A percentile compares a stretch with the other conserved stretches of the same genome.
Conservation (phyloP, 768 basidiomycete genomes). For the Xerocomellus chrysenteron region DNA sequence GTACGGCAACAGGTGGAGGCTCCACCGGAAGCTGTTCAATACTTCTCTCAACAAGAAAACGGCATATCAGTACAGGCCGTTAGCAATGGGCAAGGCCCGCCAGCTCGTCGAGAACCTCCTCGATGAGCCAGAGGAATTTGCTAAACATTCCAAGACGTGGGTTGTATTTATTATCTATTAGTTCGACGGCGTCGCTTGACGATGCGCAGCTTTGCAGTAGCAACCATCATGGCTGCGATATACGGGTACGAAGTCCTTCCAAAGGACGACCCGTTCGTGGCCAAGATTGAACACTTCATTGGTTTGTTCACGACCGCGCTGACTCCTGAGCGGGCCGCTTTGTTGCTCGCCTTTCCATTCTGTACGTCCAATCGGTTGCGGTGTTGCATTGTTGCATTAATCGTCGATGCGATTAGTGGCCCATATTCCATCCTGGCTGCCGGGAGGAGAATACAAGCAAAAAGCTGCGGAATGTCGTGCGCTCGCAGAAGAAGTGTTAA, state of each 20-base stretch:
- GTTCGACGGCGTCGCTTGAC: background rate
- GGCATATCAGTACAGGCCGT: constrained; percentile 8
- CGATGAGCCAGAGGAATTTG: constrained; percentile 12
- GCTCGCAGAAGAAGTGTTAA: constrained; percentile 23
- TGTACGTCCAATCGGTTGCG: constrained; percentile 12
- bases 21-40: constrained; percentile 31
- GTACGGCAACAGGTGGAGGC: constrained; percentile 31
- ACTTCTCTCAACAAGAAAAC: constrained; percentile 18
- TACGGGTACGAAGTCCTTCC: constrained; percentile 29
- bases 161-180: constrained; percentile 10
- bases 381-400: background rate
- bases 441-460: constrained; percentile 29
- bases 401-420: constrained; percentile 8
- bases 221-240: constrained; percentile 22
- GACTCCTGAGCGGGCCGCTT: constrained; percentile 22
- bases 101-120: constrained; percentile 27
- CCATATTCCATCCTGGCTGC: constrained; percentile 35
- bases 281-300: constrained; percentile 11
- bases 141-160: constrained; percentile 20
- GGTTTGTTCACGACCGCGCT: constrained; percentile 11
- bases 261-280: constrained; percentile 28
- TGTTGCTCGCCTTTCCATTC: constrained; percentile 26
- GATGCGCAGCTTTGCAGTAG: constrained; percentile 18
- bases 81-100: constrained; percentile 17
- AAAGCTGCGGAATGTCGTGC: constrained; percentile 16